Conservation (phyloP, 495 filamentous ascomycete genomes). For the Penicillium verhagenii region DNA sequence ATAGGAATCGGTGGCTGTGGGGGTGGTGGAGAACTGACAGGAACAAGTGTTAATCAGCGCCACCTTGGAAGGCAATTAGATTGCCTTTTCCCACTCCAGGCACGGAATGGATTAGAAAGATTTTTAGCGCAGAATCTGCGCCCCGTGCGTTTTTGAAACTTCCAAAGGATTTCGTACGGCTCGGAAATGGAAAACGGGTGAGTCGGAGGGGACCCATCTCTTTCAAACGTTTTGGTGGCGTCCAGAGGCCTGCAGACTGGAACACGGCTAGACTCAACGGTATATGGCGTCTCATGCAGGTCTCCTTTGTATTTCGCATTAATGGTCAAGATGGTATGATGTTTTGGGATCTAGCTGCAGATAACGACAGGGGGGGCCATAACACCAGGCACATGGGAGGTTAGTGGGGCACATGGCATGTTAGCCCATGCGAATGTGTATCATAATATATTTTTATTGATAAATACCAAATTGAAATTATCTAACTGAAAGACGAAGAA, state of each 20-base stretch:
- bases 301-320: background rate
- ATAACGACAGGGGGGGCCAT: background rate
- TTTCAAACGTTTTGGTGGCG: background rate
- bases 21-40: background rate
- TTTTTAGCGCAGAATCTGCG: background rate
- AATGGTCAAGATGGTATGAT: background rate
- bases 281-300: background rate
- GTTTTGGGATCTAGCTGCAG: background rate
- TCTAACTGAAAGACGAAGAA: too few relatives aligned
- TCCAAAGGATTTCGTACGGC: background rate
- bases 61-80: background rate
- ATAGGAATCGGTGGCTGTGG: background rate
- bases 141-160: conserved; percentile 1
- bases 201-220: too few relatives aligned
- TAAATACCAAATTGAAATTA: too few relatives aligned
- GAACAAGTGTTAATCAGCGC: background rate
- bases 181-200: background rate
- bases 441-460: too few relatives aligned
- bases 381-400: background rate
- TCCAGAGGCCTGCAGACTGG: background rate
- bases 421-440: background rate
- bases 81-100: background rate
- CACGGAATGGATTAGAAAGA: background rate
- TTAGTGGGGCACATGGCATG: background rate
- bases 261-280: background rate